A percentile compares a stretch with the other conserved stretches of the same genome.
These are phyloP conservation scores for Fusarium globosum DNA, from an alignment of 2,329 filamentous ascomycete genomes.

Conservation along the genomic window DNA sequence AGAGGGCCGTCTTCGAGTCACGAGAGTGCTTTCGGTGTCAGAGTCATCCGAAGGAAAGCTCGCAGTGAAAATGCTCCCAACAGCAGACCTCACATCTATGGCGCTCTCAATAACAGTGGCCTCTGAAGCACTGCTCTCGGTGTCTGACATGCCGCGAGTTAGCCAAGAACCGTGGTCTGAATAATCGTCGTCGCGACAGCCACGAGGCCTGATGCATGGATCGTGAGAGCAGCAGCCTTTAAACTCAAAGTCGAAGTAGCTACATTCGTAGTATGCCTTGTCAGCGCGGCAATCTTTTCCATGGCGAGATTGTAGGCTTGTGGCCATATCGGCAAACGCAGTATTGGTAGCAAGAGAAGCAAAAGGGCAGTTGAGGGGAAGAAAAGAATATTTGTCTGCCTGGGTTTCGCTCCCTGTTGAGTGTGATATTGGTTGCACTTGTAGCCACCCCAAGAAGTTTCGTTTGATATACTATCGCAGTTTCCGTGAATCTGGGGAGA, in stretches of 20 bases:
- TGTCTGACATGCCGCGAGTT: slow-evolving; percentile 5
- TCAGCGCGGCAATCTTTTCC: slow-evolving; percentile 45
- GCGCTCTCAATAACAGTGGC: background rate
- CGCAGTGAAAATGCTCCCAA: background rate
- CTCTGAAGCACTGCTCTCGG: background rate
- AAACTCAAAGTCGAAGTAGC: slow-evolving; percentile 47
- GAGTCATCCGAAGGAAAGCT: background rate
- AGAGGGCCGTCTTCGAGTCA: background rate
- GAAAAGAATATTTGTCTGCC: background rate
- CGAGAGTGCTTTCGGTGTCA: background rate
- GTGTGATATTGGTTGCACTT: background rate
- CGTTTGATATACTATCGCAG: slow-evolving; percentile 25
- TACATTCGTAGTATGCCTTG: slow-evolving; percentile 53
- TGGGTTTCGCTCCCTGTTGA: background rate
- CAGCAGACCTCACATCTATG: background rate
- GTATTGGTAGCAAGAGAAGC: background rate
- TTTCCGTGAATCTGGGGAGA: slow-evolving; percentile 28
- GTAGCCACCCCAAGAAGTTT: background rate
- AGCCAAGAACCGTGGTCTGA: background rate
- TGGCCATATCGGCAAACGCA: slow-evolving; percentile 27
- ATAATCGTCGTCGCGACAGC: slow-evolving; percentile 3
- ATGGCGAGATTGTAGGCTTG: slow-evolving; percentile 9
- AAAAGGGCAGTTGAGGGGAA: background rate
- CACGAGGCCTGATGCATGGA: slow-evolving; percentile 51
- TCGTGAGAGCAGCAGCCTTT: slow-evolving; percentile 59